Conservation (phyloP, 148 eudicot species). For the Nepenthes mirabilis region DNA sequence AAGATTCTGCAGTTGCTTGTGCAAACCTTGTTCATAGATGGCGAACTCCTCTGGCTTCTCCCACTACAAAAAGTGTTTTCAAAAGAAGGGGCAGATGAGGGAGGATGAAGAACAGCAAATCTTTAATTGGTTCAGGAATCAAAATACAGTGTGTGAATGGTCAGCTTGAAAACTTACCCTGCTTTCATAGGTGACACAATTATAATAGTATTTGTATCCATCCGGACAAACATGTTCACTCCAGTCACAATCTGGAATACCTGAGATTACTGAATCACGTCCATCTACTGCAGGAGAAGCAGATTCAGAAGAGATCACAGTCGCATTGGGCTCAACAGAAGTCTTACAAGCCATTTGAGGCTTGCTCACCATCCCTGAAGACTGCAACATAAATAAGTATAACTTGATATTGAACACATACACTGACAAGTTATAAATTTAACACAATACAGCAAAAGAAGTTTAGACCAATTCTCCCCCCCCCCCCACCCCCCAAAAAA, state of each 20-base stretch:
- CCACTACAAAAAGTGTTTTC: constrained; percentile 40
- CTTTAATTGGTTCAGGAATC: neutral
- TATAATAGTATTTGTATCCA: constrained; percentile 64
- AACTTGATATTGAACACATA: neutral
- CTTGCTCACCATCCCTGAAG: constrained; percentile 18
- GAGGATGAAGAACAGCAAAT: neutral
- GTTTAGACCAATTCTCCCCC: too few species aligned
- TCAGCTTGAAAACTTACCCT: constrained; percentile 29
- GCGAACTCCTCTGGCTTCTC: constrained; percentile 71
- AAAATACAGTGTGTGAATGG: neutral
- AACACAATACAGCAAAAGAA: too few species aligned
- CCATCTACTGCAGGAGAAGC: constrained; percentile 9
- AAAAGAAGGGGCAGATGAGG: constrained; percentile 1
- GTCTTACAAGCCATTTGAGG: constrained; percentile 11
- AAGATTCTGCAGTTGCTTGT: constrained; percentile 12
- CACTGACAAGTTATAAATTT: too few species aligned
- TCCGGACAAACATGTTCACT: constrained; percentile 93
- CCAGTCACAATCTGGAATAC: constrained; percentile 62
- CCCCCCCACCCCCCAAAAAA: too few species aligned
- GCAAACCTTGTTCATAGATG: constrained; percentile 37
- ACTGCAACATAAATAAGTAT: constrained; percentile 14
- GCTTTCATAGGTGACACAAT: constrained; percentile 76
- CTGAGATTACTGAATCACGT: constrained; percentile 13
- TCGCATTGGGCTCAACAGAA: constrained; percentile 15
- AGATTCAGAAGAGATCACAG: constrained; percentile 11